Percentiles rank a stretch among this genome's conserved stretches.
These are phyloP conservation scores for Nakazawaea anatomiae DNA, from an alignment of 805 yeast species.

Conservation along the genomic window DNA sequence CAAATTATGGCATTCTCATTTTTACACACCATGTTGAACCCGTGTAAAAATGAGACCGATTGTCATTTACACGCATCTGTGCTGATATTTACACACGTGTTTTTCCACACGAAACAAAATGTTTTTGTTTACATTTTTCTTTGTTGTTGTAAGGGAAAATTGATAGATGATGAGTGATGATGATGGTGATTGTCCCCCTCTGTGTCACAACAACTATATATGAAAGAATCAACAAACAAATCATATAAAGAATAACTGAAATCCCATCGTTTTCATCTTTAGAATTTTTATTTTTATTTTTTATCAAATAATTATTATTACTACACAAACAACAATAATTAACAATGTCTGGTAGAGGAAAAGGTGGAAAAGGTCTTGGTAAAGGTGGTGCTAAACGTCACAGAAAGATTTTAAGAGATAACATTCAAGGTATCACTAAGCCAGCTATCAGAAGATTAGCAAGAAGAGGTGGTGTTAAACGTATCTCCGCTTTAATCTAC, in stretches of 20 bases:
- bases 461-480: slow-evolving; percentile 99
- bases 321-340: not conserved
- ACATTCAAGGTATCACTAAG: slow-evolving; percentile 99
- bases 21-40: not conserved
- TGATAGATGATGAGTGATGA: too few relatives aligned
- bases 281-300: not conserved
- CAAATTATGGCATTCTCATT: not conserved
- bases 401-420: slow-evolving; percentile 98
- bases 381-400: slow-evolving; percentile 99
- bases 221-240: not conserved
- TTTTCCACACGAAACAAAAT: not conserved
- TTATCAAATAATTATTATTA: slow-evolving; percentile 14
- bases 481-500: slow-evolving; percentile 97
- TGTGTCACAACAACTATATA: not conserved
- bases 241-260: slow-evolving; percentile 7
- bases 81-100: not conserved
- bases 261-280: not conserved
- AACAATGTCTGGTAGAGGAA: slow-evolving; percentile 97
- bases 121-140: not conserved
- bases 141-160: too few relatives aligned
- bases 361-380: slow-evolving; percentile 99
- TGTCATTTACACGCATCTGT: not conserved
- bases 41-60: not conserved
- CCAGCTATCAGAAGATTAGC: slow-evolving; percentile 99
- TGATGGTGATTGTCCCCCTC: too few relatives aligned